Percentiles rank a stretch among this genome's conserved stretches.
These are phyloP conservation scores for Geosmithia morbida DNA, from an alignment of 2,329 filamentous ascomycete genomes.

Conservation along the genomic window DNA sequence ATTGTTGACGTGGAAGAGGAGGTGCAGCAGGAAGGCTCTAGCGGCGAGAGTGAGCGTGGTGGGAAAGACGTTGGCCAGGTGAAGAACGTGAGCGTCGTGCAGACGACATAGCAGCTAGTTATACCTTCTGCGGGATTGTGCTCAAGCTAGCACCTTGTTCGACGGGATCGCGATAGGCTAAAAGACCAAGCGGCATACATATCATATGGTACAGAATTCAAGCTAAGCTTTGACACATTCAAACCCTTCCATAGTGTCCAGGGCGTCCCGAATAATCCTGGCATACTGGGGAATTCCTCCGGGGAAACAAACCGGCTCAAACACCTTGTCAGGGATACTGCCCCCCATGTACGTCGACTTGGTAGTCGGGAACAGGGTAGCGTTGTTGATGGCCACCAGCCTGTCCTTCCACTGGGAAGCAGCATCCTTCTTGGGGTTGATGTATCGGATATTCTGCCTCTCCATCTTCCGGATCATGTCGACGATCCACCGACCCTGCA, in stretches of 20 bases:
- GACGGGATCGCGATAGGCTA: too few species aligned
- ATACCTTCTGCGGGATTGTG: too few species aligned
- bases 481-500: constrained; percentile 42
- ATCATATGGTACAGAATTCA: not conserved
- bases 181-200: not conserved
- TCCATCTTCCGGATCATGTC: constrained; percentile 33
- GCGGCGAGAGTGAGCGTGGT: not conserved
- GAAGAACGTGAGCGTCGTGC: not conserved
- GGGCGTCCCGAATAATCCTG: constrained; percentile 14
- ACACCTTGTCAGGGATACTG: constrained; percentile 35
- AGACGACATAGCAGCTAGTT: not conserved
- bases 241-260: constrained; percentile 21
- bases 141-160: too few species aligned
- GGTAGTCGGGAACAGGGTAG: constrained; percentile 31
- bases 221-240: constrained; percentile 8
- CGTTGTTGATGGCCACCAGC: constrained; percentile 29
- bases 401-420: constrained; percentile 32
- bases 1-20: not conserved
- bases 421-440: constrained; percentile 31
- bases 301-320: constrained; percentile 34
- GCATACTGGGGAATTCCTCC: constrained; percentile 23
- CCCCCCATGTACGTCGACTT: constrained; percentile 41
- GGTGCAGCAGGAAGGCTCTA: not conserved
- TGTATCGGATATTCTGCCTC: constrained; percentile 27
- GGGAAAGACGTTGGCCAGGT: not conserved